A percentile compares a stretch with the other conserved stretches of the same genome.
These are phyloP conservation scores for Taxillus chinensis DNA, from an alignment of 164 flowering plant species.

Conservation along the genomic window DNA sequence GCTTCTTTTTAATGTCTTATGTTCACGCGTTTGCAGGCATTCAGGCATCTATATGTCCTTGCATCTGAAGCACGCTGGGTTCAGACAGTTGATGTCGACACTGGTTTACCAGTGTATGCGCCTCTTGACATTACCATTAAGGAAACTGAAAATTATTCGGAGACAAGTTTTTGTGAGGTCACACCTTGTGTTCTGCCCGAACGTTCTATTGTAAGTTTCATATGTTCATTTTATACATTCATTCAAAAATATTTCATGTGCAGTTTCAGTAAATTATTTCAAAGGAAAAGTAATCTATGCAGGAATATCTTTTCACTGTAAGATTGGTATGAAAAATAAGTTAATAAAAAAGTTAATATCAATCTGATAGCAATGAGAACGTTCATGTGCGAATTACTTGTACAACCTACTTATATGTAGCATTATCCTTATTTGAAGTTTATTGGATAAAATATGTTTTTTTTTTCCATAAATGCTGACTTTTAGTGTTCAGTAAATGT, in stretches of 20 bases:
- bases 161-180: slow-evolving; percentile 88
- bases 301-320: too few species aligned
- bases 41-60: slow-evolving; percentile 89
- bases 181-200: slow-evolving; percentile 95
- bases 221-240: not conserved
- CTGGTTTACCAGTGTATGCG: slow-evolving; percentile 86
- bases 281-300: too few species aligned
- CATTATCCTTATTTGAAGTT: too few species aligned
- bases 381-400: too few species aligned
- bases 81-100: slow-evolving; percentile 94
- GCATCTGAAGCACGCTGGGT: slow-evolving; percentile 92
- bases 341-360: too few species aligned
- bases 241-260: not conserved
- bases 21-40: slow-evolving; percentile 42
- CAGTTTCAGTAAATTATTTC: not conserved
- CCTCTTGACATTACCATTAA: slow-evolving; percentile 67
- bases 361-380: too few species aligned
- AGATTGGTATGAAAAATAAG: too few species aligned
- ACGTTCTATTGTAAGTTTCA: slow-evolving; percentile 62
- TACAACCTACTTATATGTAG: too few species aligned
- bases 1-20: not conserved
- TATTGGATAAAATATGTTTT: too few species aligned
- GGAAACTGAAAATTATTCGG: slow-evolving; percentile 78
- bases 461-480: too few species aligned
- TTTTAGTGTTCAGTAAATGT: too few species aligned